Evolutionary conservation across 2,329 filamentous ascomycete genomes (phyloP), one percentile per base, ranked within the genome.

Genomic region (Fusarium verrucosum): DNA sequence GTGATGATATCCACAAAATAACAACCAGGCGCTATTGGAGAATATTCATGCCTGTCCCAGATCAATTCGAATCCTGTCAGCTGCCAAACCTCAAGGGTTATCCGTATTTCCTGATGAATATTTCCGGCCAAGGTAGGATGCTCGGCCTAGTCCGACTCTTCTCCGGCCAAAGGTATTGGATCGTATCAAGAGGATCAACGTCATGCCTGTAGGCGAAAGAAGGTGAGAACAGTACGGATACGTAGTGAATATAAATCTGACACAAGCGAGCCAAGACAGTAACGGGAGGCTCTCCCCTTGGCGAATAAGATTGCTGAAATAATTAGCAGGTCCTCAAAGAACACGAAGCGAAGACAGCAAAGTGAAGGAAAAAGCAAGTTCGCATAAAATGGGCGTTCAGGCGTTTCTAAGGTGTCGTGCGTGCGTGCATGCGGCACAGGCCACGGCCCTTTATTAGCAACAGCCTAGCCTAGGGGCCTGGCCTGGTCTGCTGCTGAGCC

Each of bases 361-460:
- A 50, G 11, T 20, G 30, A n/a, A 50, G 41, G 22, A 58, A 54
- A 68, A 68, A 62, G 65, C 51, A 68, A 68, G 33, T 42, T 62
- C 36, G 60, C 65, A 62, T 65, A 38, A 23, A 32, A 54, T 55
- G 41, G 25, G 42, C 37, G 47, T 50, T 44, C 20, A 40, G 33
- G 23, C 56, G 41, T 55, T n/a, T n/a, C n/a, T n/a, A n/a, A n/a
- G 63, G 52, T 59, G 63, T 55, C 42, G 40, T 54, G 26, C 7
- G 28, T 30, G 28, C 28, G 28, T 14, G 57, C 33, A 40, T 41
- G 42, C 42, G 53, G 62, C 49, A 64, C 44, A 62, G 38, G 33
- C 50, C 28, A 44, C n/a, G 36, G 51, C 30, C 17, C 19, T 50
- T 42, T 51, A 19, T 22, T 32, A 30, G 28, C 28, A 16, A 28